Evolutionary conservation across 805 yeast species (phyloP).

Genomic region (Yamadazyma akitaensis): DNA sequence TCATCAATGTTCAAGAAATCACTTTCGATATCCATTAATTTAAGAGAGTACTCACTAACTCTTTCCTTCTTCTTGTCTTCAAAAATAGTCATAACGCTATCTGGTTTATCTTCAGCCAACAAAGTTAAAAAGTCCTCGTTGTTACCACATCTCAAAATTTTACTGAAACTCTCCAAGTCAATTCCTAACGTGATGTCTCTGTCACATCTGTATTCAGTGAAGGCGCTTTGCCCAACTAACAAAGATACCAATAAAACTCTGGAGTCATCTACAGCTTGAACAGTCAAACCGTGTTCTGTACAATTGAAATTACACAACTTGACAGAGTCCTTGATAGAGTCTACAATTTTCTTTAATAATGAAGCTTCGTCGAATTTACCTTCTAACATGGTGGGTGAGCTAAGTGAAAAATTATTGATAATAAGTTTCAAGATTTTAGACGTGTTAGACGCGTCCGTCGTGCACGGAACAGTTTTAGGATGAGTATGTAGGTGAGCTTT

Average conservation of each 20-base stretch:
- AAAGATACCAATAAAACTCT: conserved; percentile 90
- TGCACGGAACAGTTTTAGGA: background rate
- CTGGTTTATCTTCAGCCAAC: conserved; percentile 87
- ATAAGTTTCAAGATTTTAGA: background rate
- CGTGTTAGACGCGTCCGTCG: conserved; percentile 3
- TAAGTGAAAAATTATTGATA: background rate
- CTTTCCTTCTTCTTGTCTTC: conserved; percentile 91
- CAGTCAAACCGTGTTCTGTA: conserved; percentile 89
- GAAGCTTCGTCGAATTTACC: conserved; percentile 94
- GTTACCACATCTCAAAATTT: conserved; percentile 88
- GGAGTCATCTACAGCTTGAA: conserved; percentile 97
- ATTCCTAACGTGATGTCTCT: conserved; percentile 88
- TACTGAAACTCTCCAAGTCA: conserved; percentile 81
- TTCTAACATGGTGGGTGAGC: conserved; percentile 69
- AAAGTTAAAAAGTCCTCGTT: conserved; percentile 84
- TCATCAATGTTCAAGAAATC: conserved; percentile 93
- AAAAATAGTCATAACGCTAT: conserved; percentile 72
- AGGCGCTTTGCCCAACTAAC: conserved; percentile 83
- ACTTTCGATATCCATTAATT: conserved; percentile 94
- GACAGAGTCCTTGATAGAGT: conserved; percentile 91
- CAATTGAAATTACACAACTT: conserved; percentile 95
- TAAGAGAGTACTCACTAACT: conserved; percentile 85
- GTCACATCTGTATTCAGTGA: conserved; percentile 92
- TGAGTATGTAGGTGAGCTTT: background rate
- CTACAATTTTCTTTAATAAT: conserved; percentile 86